These are phyloP conservation scores for Misopates orontium DNA, from an alignment of 257 asterid genomes.

Conservation along the genomic window DNA sequence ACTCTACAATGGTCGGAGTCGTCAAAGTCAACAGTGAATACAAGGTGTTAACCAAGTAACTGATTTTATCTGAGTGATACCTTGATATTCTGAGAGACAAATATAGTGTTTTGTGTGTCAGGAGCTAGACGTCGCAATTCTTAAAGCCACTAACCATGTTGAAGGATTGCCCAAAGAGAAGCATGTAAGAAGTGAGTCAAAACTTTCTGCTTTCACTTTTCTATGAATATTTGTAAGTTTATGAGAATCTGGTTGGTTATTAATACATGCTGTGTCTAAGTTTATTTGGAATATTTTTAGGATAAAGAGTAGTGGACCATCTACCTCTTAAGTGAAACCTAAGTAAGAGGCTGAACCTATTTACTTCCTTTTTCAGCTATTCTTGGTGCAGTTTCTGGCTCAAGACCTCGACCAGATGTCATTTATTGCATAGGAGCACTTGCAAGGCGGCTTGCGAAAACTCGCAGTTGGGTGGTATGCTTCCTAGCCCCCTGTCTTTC, in stretches of 20 bases:
- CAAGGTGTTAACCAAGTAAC: slow-evolving; percentile 46
- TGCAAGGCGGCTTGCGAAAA: slow-evolving; percentile 67
- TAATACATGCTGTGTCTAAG: background rate
- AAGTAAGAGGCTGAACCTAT: slow-evolving; percentile 3
- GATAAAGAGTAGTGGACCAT: slow-evolving; percentile 15
- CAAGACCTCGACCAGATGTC: slow-evolving; percentile 83
- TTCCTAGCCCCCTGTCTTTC: background rate
- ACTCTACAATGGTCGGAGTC: slow-evolving; percentile 72
- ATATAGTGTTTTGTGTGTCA: slow-evolving; percentile 31
- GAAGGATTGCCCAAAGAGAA: slow-evolving; percentile 77
- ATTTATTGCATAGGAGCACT: slow-evolving; percentile 67
- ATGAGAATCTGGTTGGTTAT: background rate
- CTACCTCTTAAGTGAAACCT: slow-evolving; percentile 7
- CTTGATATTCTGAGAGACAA: slow-evolving; percentile 12
- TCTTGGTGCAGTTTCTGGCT: slow-evolving; percentile 62
- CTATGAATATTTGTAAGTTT: background rate
- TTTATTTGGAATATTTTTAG: background rate
- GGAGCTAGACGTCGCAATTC: slow-evolving; percentile 66
- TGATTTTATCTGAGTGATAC: slow-evolving; percentile 4
- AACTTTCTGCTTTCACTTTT: background rate
- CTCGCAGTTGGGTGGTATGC: slow-evolving; percentile 76
- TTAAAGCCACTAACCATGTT: slow-evolving; percentile 81
- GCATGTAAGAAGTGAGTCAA: slow-evolving; percentile 69
- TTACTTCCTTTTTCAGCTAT: slow-evolving; percentile 44
- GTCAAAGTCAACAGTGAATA: slow-evolving; percentile 72